Evolutionary conservation across 2,329 filamentous ascomycete species (phyloP), one percentile per base, ranked within the genome.

Genomic region (Nothophaeocryptopus gaeumannii): DNA sequence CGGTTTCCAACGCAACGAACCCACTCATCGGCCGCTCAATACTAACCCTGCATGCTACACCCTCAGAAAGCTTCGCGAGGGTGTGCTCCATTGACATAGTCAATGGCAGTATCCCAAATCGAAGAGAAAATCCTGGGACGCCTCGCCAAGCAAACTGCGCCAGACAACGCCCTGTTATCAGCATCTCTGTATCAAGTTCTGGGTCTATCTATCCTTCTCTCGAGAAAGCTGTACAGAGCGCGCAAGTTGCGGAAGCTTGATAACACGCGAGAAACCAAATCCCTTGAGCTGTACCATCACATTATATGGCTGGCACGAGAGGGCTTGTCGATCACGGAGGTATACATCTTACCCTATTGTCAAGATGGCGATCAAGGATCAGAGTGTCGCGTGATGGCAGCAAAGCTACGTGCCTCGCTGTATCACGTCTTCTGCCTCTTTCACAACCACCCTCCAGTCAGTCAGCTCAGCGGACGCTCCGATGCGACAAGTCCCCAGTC

Each of bases 401-500:
- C 89, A 67, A 99, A 97, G 71, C 79, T 99, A 11, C 85, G 89
- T 53, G 93, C 93, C 12, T 95, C 89, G 14, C 95, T 97, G 67
- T 93, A 95, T 63, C 92, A 99, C 72, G 89, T 99, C 58, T 96
- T 96, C 68, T 93, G 95, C 46, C 80, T 97, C 10, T 97, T 96
- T 66, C 89, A 96, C 74, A 96, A 96, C 70, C 83, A 89, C 45
- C 92, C 92, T 0, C 79, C 86, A 0, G 81, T 96, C 49, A 85
- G 84, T 38, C 74, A 78, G 32, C 54, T 67, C 31, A 78, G 82
- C 34, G 53, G 59, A 12, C 53, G 61, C 5, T 63, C 65, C 16
- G 52, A 44, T 31, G 54, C 58, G 9, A 54, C 47, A 5, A 63
- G 56, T 34, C 55, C 64, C 8, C 58, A 58, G 10, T 63, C 62